These are phyloP conservation scores for Claviceps capensis DNA, from an alignment of 2,329 filamentous ascomycete genomes.

Conservation along the genomic window DNA sequence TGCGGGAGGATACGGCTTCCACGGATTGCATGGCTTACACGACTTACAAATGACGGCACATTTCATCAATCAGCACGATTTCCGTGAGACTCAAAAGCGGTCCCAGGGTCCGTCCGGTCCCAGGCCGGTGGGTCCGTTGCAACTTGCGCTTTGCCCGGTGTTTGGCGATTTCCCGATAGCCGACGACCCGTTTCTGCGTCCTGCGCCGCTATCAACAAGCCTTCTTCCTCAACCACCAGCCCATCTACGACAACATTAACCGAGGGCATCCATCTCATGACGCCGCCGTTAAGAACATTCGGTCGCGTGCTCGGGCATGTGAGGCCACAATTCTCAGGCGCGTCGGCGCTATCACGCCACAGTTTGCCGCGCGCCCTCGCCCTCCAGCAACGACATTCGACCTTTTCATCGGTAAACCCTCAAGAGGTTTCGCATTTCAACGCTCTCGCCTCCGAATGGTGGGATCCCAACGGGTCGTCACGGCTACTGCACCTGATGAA, in stretches of 20 bases:
- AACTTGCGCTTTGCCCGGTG: neutral
- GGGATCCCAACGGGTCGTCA: slow-evolving; percentile 88
- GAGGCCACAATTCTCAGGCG: neutral
- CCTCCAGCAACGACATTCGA: slow-evolving; percentile 10
- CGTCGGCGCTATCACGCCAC: neutral
- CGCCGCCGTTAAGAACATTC: neutral
- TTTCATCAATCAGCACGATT: too few species aligned
- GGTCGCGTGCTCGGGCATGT: neutral
- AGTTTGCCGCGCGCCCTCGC: neutral
- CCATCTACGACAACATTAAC: neutral
- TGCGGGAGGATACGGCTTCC: too few species aligned
- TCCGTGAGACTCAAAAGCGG: too few species aligned
- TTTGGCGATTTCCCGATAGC: neutral
- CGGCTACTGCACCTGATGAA: slow-evolving; percentile 96
- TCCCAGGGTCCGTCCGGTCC: neutral
- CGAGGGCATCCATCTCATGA: slow-evolving; percentile 1
- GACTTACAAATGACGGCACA: too few species aligned
- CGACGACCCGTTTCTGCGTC: neutral
- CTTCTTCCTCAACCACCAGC: neutral
- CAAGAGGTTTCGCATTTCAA: slow-evolving; percentile 92
- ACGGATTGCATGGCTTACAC: too few species aligned
- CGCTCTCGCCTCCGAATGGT: slow-evolving; percentile 85
- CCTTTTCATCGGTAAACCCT: slow-evolving; percentile 64
- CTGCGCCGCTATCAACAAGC: neutral
- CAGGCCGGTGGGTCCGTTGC: neutral